Evolutionary conservation across 2,329 filamentous ascomycete species (phyloP), one percentile per base, ranked within the genome.

Genomic region (Aspergillus oerlinghausenensis): DNA sequence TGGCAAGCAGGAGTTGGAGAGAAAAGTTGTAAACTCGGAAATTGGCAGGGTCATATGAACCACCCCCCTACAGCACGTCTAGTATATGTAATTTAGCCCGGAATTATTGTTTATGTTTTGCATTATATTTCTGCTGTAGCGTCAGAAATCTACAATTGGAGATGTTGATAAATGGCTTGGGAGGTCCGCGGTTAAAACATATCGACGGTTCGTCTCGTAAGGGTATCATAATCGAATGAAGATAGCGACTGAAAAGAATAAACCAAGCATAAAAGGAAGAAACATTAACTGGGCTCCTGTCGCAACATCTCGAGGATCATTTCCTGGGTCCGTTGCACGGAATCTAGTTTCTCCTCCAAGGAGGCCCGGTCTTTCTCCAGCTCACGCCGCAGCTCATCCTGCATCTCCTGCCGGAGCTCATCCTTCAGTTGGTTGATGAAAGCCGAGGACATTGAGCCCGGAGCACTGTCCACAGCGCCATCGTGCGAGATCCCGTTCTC

Each of bases 271-370:
- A 51, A 19, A 54, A 55, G 32, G 48, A 35, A 40, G 28, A 10
- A 11, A 51, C 9, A 48, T 67, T 59, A 72, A 49, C 59, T 51
- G 55, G 68, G 67, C 47, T 70, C 69, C 60, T 74, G 72, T 59
- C 70, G 65, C 55, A 76, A 57, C 71, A 75, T 70, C 25, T 74
- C 70, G 47, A 76, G 57, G 54, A 76, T 76, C 68, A 75, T 69
- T 40, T 75, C 69, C 55, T 76, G 74, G 4, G 72, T 74, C 56
- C 69, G 62, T 59, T 76, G 73, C 49, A 76, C 64, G 19, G 71
- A 61, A 54, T 74, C 72, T 26, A 76, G 48, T 56, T 68, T 72
- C 55, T 74, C 68, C 50, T 75, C 68, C 5, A 75, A 58, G 1
- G 63, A 60, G 14, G 65, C 65, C 0, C 70, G 70, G 35, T 72